Conservation (phyloP, 2,329 filamentous ascomycete species). For the Phialophora chinensis region DNA sequence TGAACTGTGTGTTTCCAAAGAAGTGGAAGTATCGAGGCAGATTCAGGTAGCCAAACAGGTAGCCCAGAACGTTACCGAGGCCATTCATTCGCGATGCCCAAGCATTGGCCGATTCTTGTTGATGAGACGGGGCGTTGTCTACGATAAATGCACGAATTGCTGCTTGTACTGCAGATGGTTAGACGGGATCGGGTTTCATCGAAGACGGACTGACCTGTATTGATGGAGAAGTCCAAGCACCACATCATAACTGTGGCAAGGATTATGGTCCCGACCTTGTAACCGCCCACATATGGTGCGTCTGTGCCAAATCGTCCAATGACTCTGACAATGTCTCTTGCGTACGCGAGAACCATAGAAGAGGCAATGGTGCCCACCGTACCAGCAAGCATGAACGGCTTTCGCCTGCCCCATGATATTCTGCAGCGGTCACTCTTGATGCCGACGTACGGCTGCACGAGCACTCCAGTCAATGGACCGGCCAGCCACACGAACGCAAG, state of each 20-base stretch:
- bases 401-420: conserved; percentile 75
- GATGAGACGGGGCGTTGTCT: conserved; percentile 87
- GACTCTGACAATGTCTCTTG: conserved; percentile 72
- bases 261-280: conserved; percentile 71
- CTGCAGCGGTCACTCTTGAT: conserved; percentile 81
- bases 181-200: conserved; percentile 27
- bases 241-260: conserved; percentile 87
- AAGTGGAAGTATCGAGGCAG: conserved; percentile 77
- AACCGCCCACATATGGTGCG: conserved; percentile 66
- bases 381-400: conserved; percentile 80
- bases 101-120: conserved; percentile 91
- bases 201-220: conserved; percentile 68
- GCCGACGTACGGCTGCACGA: conserved; percentile 83
- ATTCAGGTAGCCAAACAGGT: conserved; percentile 83
- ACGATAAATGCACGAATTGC: conserved; percentile 91
- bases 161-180: conserved; percentile 71
- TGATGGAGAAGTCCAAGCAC: conserved; percentile 90
- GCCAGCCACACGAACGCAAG: conserved; percentile 87
- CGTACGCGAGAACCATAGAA: conserved; percentile 75
- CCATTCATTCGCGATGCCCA: conserved; percentile 90
- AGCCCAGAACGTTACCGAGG: conserved; percentile 88
- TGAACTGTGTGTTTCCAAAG: conserved; percentile 87
- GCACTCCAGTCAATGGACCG: conserved; percentile 75
- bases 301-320: conserved; percentile 74
- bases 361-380: conserved; percentile 69